These are phyloP conservation scores for Coniosporium tulheliwenetii DNA, from an alignment of 2,329 filamentous ascomycete genomes.

Conservation along the genomic window DNA sequence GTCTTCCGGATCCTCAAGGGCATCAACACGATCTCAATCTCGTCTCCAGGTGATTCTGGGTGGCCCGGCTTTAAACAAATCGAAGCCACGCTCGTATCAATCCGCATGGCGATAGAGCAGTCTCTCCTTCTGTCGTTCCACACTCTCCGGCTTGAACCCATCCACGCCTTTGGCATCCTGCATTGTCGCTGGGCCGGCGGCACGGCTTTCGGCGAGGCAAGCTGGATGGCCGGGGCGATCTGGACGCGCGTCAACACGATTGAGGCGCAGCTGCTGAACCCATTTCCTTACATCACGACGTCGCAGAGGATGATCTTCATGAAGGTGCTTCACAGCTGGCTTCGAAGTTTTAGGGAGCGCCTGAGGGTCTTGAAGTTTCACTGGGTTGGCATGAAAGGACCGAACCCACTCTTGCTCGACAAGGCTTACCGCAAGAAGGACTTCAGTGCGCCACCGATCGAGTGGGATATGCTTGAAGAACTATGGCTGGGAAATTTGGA, in stretches of 20 bases:
- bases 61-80: slow-evolving; percentile 13
- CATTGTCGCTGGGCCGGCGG: slow-evolving; percentile 16
- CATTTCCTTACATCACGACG: slow-evolving; percentile 7
- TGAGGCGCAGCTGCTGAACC: slow-evolving; percentile 13
- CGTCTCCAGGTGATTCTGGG: slow-evolving; percentile 9
- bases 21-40: slow-evolving; percentile 8
- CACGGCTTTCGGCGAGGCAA: slow-evolving; percentile 5
- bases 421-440: slow-evolving; percentile 4
- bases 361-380: slow-evolving; percentile 12
- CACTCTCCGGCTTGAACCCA: slow-evolving; percentile 9
- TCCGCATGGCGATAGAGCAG: slow-evolving; percentile 13
- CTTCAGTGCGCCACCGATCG: slow-evolving; percentile 1
- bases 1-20: slow-evolving; percentile 8
- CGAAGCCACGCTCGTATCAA: slow-evolving; percentile 10
- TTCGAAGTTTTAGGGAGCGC: slow-evolving; percentile 12
- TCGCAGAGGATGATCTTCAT: slow-evolving; percentile 12
- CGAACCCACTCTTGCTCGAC: slow-evolving; percentile 13
- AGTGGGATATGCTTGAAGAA: slow-evolving; percentile 9
- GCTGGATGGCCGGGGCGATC: slow-evolving; percentile 1
- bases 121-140: slow-evolving; percentile 3
- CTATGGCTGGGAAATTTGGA: slow-evolving; percentile 11
- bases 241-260: slow-evolving; percentile 13
- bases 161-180: slow-evolving; percentile 15
- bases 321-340: slow-evolving; percentile 14
- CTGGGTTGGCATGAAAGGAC: slow-evolving; percentile 14